Evolutionary conservation across 2,329 filamentous ascomycete genomes (phyloP), one percentile per base, ranked within the genome.

Genomic region (Fusarium bactridioides): DNA sequence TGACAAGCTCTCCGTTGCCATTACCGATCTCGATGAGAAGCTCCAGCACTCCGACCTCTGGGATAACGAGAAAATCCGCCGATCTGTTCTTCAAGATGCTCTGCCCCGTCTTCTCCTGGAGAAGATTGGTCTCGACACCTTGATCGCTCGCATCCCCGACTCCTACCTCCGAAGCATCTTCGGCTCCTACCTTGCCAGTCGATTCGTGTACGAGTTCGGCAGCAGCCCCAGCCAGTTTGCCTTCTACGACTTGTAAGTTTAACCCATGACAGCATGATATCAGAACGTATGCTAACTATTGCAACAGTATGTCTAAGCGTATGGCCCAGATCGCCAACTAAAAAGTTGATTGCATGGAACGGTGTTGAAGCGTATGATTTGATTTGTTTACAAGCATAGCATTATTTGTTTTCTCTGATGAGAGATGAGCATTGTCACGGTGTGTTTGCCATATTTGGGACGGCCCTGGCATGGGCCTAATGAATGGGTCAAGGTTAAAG

Each of bases 11-110:
- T 97, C 94, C 63, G 85, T 93, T 55, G 95, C 96, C 38, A 99
- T 99, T 80, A 98, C 95, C n/a, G 93, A 93, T 76, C 89, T 99
- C 27, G 95, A 99, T 77, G 95, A 99, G 85, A 95, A 99, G 84
- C 87, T 99, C 59, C 96, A 99, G 84, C 91, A 92, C 80, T 97
- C 94, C 1, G 93, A 97, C 76, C 86, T 99, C 44, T 99, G 96
- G 96, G 87, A 93, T 75, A 93, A 97, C 78, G 86, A 93, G 73
- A 87, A 88, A 71, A 91, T 98, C 77, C 90, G 95, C 67, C 87
- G 90, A 72, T 91, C 91, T 2, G 93, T 98, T 1, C 86, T 99
- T 25, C 86, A 87, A 56, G 94, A 98, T 81, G 96, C 96, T 13
- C 88, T 99, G 56, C 96, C 96, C 3, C 90, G 91, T 67, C 86